Evolutionary conservation across 2,329 filamentous ascomycete genomes (phyloP), one percentile per base, ranked within the genome.

Genomic region (Sporothrix sp.): DNA sequence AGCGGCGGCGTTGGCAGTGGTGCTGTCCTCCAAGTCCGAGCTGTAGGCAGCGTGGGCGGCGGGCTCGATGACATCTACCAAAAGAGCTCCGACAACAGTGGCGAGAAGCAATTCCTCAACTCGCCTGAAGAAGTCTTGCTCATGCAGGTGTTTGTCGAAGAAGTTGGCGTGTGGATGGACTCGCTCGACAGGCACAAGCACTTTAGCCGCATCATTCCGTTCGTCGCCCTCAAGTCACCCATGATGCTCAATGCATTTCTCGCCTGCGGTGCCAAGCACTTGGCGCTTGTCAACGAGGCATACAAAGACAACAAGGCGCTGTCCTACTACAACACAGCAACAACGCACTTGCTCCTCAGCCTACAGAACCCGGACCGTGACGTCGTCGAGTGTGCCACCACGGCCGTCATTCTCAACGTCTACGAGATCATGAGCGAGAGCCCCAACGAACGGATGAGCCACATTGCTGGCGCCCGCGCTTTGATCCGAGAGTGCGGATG

Each of bases 101-200:
- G 58, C 18, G 71, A 73, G 53, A 66, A 79, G 33, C 78, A 85
- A 47, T 87, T 79, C 58, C 73, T 95, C 40, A 82, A 79, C 56
- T 80, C 79, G 3, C 77, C 82, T 9, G 86, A 95, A 52, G 88
- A 95, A 63, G 77, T 93, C 0, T 70, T 84, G n/a, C 89, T 89
- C 62, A 87, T 96, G 84, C 87, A 95, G 64, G 82, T 89, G 0
- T 97, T 95, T 63, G 84, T 94, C 7, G 85, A 94, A 61, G 85
- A 95, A 57, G 87, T 97, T 2, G 89, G 85, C 1, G 67, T 88
- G 3, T 96, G 91, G 88, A 95, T 97, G 87, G 91, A 96, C 66
- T 87, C 82, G 37, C 81, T 96, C 71, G 87, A 95, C 68, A 76
- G 81, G 30, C 76, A 83, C 57, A 91, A 91, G 68, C 86, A 94